Evolutionary conservation across 176 grass and related monocot species (phyloP).

Genomic region (Triticum aestivum): DNA sequence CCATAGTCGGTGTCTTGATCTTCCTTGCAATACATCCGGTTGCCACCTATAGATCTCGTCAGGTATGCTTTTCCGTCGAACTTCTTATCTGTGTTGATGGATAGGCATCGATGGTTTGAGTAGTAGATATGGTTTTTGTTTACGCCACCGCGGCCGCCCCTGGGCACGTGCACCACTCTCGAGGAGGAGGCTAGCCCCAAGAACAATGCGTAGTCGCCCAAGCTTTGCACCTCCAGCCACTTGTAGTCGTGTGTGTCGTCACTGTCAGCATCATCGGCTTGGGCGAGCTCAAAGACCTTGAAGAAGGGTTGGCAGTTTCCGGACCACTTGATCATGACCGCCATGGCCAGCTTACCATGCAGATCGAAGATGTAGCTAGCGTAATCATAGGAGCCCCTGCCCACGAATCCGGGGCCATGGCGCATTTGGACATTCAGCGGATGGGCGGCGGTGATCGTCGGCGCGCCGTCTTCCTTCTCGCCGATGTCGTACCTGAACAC

Average conservation of each 20-base stretch:
- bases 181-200: not conserved
- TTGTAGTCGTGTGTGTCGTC: not conserved
- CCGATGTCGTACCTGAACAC: not conserved
- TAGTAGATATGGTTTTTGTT: not conserved
- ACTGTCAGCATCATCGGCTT: not conserved
- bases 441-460: not conserved
- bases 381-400: not conserved
- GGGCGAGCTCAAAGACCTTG: not conserved
- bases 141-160: not conserved
- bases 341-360: not conserved
- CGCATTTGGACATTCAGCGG: not conserved
- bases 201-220: not conserved
- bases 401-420: not conserved
- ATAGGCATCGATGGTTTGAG: not conserved
- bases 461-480: not conserved
- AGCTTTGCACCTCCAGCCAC: not conserved
- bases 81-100: not conserved
- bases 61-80: not conserved
- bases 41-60: not conserved
- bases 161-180: not conserved
- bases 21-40: not conserved
- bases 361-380: not conserved
- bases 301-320: not conserved
- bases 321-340: not conserved
- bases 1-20: accelerated